These are phyloP conservation scores for Raddia guianensis DNA, from an alignment of 176 grass and related monocot genomes.

Conservation along the genomic window DNA sequence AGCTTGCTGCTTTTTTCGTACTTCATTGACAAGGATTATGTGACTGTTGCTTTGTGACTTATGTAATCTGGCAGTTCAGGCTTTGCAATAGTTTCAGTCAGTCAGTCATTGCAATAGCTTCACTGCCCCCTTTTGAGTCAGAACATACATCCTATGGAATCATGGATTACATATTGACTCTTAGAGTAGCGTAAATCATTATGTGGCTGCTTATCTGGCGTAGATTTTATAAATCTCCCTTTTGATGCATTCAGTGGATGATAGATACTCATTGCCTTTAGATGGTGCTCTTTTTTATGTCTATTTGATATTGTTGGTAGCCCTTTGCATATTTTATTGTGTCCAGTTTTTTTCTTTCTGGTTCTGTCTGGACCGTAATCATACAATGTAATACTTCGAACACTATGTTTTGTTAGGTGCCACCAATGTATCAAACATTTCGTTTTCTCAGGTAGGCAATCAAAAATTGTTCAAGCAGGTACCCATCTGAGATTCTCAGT, in stretches of 20 bases:
- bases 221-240: background rate
- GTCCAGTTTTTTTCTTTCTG: slow-evolving; percentile 23
- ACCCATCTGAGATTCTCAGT: background rate
- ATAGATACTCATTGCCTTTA: slow-evolving; percentile 1
- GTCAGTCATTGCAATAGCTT: slow-evolving; percentile 8
- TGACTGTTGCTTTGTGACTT: slow-evolving; percentile 19
- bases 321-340: slow-evolving; percentile 13
- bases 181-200: background rate
- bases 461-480: slow-evolving; percentile 28
- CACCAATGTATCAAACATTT: slow-evolving; percentile 34
- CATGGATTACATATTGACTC: slow-evolving; percentile 4
- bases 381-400: slow-evolving; percentile 16
- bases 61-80: background rate
- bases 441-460: slow-evolving; percentile 31
- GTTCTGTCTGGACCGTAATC: slow-evolving; percentile 20
- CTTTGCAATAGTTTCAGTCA: background rate
- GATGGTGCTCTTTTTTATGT: slow-evolving; percentile 15
- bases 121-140: background rate
- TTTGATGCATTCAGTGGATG: slow-evolving; percentile 24
- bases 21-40: slow-evolving; percentile 14
- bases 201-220: background rate
- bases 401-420: slow-evolving; percentile 28
- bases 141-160: slow-evolving; percentile 8
- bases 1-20: background rate
- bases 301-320: slow-evolving; percentile 16